A percentile compares a stretch with the other conserved stretches of the same genome.
These are phyloP conservation scores for Colletotrichum noveboracense DNA, from an alignment of 2,329 filamentous ascomycete species.

Conservation along the genomic window DNA sequence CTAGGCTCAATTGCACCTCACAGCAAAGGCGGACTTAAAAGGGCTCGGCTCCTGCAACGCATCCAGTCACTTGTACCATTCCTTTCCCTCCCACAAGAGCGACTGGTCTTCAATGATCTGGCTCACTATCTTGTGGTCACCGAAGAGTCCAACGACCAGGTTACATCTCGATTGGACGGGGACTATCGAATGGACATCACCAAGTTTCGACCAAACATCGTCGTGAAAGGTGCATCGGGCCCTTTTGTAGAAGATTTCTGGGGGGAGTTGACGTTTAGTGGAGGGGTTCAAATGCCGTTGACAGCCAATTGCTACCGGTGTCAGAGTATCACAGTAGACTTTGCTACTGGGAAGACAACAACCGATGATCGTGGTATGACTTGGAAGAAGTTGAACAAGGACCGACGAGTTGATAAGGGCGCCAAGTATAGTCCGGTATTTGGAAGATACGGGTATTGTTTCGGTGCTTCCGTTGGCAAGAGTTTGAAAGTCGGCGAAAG, in stretches of 20 bases:
- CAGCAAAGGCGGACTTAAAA: not conserved
- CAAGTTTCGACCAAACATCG: conserved; percentile 1
- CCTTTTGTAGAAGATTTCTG: conserved; percentile 5
- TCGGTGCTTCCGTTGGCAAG: not conserved
- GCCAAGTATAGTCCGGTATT: conserved; percentile 2
- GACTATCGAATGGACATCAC: not conserved
- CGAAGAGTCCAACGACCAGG: conserved; percentile 71
- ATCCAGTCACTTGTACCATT: conserved; percentile 36
- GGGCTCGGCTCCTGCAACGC: not conserved
- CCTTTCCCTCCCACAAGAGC: conserved; percentile 36
- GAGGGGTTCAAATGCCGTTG: not conserved
- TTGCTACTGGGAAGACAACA: not conserved
- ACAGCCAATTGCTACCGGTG: conserved; percentile 2
- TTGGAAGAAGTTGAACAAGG: conserved; percentile 8
- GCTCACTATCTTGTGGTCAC: conserved; percentile 78
- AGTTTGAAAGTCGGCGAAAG: not conserved
- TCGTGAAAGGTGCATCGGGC: not conserved
- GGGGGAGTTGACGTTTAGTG: not conserved
- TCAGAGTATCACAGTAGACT: conserved; percentile 7
- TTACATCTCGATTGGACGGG: not conserved
- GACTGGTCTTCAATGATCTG: conserved; percentile 74
- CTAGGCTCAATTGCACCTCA: conserved; percentile 59
- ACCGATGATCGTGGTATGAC: not conserved
- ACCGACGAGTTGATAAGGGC: not conserved
- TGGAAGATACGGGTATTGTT: not conserved